Conservation (phyloP, 495 filamentous ascomycete species). For the Talaromyces borbonicus region DNA sequence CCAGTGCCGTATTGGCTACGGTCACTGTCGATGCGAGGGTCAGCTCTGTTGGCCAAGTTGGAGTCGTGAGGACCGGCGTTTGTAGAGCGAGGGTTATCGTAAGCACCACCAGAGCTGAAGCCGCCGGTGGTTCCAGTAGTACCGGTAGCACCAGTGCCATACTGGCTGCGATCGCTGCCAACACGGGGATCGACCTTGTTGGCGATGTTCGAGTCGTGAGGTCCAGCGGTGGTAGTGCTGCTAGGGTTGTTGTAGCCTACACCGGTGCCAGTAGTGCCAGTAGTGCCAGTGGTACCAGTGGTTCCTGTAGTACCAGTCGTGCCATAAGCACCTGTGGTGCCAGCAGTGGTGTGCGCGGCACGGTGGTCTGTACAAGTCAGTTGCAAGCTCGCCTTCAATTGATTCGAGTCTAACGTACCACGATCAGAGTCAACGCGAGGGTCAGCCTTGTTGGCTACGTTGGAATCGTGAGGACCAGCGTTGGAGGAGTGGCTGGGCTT, state of each 20-base stretch:
- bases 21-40: slow-evolving; percentile 43
- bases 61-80: slow-evolving; percentile 26
- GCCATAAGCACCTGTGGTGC: neutral
- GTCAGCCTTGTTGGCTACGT: slow-evolving; percentile 37
- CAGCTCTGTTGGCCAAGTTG: slow-evolving; percentile 33
- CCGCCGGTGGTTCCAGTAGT: neutral
- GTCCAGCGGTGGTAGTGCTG: slow-evolving; percentile 14
- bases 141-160: neutral
- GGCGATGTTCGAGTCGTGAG: slow-evolving; percentile 27
- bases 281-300: neutral
- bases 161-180: slow-evolving; percentile 23
- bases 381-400: neutral
- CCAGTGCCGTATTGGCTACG: slow-evolving; percentile 10
- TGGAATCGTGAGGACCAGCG: slow-evolving; percentile 24
- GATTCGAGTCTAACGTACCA: slow-evolving; percentile 10
- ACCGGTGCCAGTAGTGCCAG: neutral
- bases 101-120: neutral
- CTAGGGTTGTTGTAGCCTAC: neutral
- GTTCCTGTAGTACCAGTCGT: neutral
- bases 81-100: slow-evolving; percentile 1
- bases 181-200: slow-evolving; percentile 44
- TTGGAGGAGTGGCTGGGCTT: slow-evolving; percentile 15
- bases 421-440: slow-evolving; percentile 37
- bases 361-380: neutral
- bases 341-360: neutral